Conservation (phyloP, 768 basidiomycete species). For the Trametes cubensis region DNA sequence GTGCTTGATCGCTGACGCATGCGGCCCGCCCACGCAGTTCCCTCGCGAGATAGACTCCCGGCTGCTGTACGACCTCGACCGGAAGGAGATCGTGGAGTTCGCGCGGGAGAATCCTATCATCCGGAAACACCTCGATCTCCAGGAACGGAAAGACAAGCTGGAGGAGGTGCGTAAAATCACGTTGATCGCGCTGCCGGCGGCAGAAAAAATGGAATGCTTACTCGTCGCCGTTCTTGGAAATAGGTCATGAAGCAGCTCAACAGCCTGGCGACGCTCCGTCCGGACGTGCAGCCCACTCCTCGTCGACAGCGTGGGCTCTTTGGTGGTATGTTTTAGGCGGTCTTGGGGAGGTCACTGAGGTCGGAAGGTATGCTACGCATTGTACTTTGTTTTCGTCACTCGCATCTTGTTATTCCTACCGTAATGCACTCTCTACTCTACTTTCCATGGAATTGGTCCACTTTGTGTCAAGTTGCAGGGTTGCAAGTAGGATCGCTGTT, state of each 20-base stretch:
- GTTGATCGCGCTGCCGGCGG: neutral
- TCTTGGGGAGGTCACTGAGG: neutral
- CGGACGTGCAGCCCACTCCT: constrained; percentile 75
- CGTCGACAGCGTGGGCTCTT: constrained; percentile 81
- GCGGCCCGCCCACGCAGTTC: constrained; percentile 58
- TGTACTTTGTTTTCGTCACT: constrained; percentile 9
- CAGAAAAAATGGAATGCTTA: constrained; percentile 12
- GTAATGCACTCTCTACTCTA: constrained; percentile 13
- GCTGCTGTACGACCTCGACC: constrained; percentile 90
- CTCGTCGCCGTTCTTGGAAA: neutral
- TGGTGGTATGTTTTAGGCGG: constrained; percentile 58
- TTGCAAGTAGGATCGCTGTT: too few relatives aligned
- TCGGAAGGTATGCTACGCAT: constrained; percentile 1
- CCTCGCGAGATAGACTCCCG: constrained; percentile 97
- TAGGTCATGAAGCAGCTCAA: constrained; percentile 89
- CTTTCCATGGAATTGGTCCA: neutral
- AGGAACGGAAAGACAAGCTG: constrained; percentile 96
- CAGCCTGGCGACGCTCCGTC: constrained; percentile 83
- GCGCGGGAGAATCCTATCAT: constrained; percentile 95
- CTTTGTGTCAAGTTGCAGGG: too few relatives aligned
- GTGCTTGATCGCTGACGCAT: neutral
- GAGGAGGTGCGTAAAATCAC: constrained; percentile 66
- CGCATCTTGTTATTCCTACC: neutral
- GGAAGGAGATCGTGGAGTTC: constrained; percentile 86
- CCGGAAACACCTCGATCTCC: constrained; percentile 84